Evolutionary conservation across 257 asterid species (phyloP).

Genomic region (Solanum appendiculatum): DNA sequence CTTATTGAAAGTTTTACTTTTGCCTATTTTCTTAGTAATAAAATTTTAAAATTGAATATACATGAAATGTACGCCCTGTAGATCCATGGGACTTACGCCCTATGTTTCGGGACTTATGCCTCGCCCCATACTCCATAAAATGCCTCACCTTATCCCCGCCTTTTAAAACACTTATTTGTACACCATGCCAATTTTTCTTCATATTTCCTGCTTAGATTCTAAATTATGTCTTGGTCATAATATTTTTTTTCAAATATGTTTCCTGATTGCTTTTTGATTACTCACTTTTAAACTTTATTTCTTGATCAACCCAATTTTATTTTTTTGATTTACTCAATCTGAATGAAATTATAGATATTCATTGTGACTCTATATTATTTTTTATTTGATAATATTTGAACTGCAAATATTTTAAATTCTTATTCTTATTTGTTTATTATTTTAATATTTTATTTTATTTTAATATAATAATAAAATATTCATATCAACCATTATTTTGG

Average conservation of each 20-base stretch:
- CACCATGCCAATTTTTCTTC: neutral
- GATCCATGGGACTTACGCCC: too few relatives aligned
- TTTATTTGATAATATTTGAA: neutral
- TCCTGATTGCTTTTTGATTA: neutral
- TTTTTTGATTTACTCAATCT: neutral
- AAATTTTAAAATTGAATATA: neutral
- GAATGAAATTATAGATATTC: neutral
- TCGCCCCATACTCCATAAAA: neutral
- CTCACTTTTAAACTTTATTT: neutral
- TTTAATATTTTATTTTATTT: too few relatives aligned
- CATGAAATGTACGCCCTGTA: neutral
- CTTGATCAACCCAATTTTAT: neutral
- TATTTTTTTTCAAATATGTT: neutral
- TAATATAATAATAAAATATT: too few relatives aligned
- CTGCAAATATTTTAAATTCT: neutral
- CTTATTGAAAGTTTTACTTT: neutral
- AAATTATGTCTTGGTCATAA: neutral
- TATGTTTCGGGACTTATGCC: neutral
- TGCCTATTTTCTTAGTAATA: too few relatives aligned
- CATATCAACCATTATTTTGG: neutral
- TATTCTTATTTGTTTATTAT: too few relatives aligned
- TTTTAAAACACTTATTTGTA: neutral
- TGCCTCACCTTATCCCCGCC: neutral
- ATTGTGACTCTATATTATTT: neutral
- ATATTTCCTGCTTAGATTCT: neutral